A percentile compares a stretch with the other conserved stretches of the same genome.
Conservation (phyloP, 139 green algal genomes). For the Chlorella sp. region DNA sequence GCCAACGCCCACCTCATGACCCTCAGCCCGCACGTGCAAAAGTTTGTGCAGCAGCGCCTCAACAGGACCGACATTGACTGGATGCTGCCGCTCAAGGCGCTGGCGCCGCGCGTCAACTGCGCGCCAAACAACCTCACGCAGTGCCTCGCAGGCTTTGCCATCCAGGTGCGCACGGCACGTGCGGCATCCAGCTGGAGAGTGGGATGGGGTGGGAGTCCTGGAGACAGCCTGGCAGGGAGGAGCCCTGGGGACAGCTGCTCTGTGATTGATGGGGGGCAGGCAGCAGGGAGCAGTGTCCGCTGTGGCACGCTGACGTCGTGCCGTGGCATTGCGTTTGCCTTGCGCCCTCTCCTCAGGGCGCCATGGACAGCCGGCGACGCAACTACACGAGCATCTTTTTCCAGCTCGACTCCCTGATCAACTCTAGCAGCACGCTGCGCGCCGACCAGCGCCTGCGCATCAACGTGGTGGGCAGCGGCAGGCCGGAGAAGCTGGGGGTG, state of each 20-base stretch:
- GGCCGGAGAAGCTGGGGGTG: constrained; percentile 2
- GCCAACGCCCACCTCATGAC: neutral
- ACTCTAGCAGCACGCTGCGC: neutral
- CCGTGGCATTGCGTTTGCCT: no score
- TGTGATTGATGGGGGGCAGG: no score
- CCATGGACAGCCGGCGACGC: constrained; percentile 17
- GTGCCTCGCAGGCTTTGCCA: constrained; percentile 11
- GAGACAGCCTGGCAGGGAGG: no score
- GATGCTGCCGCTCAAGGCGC: constrained; percentile 12
- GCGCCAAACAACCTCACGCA: neutral
- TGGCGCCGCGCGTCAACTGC: neutral
- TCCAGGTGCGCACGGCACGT: constrained; percentile 13
- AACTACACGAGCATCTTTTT: constrained; percentile 19
- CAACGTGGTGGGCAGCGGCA: constrained; percentile 13
- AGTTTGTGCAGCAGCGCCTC: constrained; percentile 4
- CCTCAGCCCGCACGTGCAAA: neutral
- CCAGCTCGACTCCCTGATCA: constrained; percentile 11
- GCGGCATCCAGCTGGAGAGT: no score
- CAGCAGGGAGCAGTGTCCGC: no score
- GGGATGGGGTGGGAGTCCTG: no score
- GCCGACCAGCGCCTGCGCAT: constrained; percentile 9
- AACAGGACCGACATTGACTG: constrained; percentile 7
- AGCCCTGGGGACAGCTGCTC: no score
- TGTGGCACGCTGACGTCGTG: no score
- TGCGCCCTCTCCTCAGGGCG: constrained; percentile 8